Evolutionary conservation across 805 yeast species (phyloP).

Genomic region (Candida tallmaniae): DNA sequence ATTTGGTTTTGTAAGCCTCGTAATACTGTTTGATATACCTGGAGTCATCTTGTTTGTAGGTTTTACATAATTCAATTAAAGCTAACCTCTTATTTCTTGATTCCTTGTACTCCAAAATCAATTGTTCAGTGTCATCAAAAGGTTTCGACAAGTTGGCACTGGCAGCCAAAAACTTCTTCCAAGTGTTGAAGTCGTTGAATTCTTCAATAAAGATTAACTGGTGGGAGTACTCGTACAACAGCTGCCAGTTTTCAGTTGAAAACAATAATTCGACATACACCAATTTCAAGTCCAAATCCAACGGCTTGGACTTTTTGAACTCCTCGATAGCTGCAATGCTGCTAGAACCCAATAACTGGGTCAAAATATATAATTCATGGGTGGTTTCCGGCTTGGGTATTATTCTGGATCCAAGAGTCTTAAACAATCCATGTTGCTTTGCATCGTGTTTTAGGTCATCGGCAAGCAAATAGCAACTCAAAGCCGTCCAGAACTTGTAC

Average conservation of each 20-base stretch:
- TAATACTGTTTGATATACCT: constrained; percentile 40
- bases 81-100: constrained; percentile 29
- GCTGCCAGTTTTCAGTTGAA: constrained; percentile 20
- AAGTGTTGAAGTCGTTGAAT: constrained; percentile 74
- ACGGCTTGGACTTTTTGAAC: constrained; percentile 15
- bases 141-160: constrained; percentile 29
- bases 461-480: constrained; percentile 44
- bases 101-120: constrained; percentile 8
- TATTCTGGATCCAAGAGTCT: constrained; percentile 57
- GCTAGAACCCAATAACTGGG: constrained; percentile 18
- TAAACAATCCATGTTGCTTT: constrained; percentile 49
- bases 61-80: constrained; percentile 19
- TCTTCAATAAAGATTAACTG: constrained; percentile 41
- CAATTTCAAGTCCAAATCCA: constrained; percentile 62
- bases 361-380: constrained; percentile 64
- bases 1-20: constrained; percentile 45
- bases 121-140: constrained; percentile 23
- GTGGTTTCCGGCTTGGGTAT: constrained; percentile 53
- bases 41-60: constrained; percentile 20
- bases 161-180: constrained; percentile 54
- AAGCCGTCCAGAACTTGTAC: constrained; percentile 52
- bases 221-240: constrained; percentile 38
- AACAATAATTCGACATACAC: constrained; percentile 47
- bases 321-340: constrained; percentile 10
- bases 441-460: constrained; percentile 23